phyloP scores from a whole-genome alignment of 257 asterid species.

The Thymus quinquecostatus region DNA sequence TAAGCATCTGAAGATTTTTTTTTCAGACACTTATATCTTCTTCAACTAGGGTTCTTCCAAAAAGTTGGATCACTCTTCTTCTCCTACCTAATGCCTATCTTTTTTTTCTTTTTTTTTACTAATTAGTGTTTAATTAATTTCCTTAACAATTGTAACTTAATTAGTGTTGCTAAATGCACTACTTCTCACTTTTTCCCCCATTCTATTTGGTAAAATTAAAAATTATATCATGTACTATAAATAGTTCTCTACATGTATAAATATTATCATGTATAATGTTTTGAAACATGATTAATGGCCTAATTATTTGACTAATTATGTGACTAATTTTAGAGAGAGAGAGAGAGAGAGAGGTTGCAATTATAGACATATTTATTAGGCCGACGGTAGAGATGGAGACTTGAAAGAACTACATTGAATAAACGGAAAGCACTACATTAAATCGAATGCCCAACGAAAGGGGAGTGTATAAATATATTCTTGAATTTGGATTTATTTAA shows the following conservation, averaged over 20 bases:
- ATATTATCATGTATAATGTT: not conserved
- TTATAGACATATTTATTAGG: conserved; percentile 46
- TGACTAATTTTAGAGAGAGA: not conserved
- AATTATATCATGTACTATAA: no score
- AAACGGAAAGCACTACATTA: conserved; percentile 39
- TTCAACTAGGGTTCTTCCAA: conserved; percentile 49
- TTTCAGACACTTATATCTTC: conserved; percentile 29
- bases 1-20: conserved; percentile 20
- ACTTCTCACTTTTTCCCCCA: conserved; percentile 21
- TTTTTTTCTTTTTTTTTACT: not conserved
- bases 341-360: conserved; percentile 12
- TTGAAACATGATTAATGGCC: not conserved
- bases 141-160: conserved; percentile 40
- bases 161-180: conserved; percentile 25
- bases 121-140: not conserved
- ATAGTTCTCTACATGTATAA: no score
- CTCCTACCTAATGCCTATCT: no score
- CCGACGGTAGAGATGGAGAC: conserved; percentile 47
- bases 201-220: no score
- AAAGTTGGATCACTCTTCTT: conserved; percentile 48
- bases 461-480: conserved; percentile 16
- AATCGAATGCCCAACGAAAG: conserved; percentile 42
- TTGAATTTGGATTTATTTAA: no score
- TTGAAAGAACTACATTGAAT: conserved; percentile 44
- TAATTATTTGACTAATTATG: conserved; percentile 1